Conservation (phyloP, 805 yeast genomes). For the Yamadazyma insecticola region DNA sequence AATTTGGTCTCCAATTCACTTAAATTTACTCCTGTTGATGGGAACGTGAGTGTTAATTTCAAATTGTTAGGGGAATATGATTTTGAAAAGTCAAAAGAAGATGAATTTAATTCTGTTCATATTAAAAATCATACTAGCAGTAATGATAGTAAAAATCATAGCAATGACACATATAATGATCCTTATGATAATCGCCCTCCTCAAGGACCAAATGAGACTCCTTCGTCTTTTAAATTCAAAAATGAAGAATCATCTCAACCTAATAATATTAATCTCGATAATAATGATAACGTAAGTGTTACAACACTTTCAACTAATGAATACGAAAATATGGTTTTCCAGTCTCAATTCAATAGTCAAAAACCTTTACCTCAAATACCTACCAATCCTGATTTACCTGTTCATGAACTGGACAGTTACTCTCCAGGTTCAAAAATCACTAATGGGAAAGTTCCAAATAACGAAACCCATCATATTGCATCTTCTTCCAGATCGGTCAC, state of each 20-base stretch:
- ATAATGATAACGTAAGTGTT: conserved; percentile 23
- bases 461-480: too few relatives aligned
- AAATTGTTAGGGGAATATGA: conserved; percentile 71
- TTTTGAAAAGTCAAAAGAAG: conserved; percentile 36
- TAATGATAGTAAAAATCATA: conserved; percentile 2
- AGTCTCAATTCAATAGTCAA: conserved; percentile 27
- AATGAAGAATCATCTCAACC: neutral
- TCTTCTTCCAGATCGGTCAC: too few relatives aligned
- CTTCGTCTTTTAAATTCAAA: neutral
- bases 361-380: conserved; percentile 16
- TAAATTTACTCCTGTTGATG: conserved; percentile 90
- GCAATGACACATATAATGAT: conserved; percentile 1
- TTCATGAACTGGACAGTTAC: too few relatives aligned
- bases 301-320: conserved; percentile 34
- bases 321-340: conserved; percentile 33
- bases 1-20: conserved; percentile 86
- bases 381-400: neutral
- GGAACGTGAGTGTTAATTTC: conserved; percentile 64
- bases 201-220: neutral
- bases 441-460: too few relatives aligned
- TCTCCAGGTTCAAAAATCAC: too few relatives aligned
- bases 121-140: conserved; percentile 21
- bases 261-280: neutral
- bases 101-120: conserved; percentile 43
- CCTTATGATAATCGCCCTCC: conserved; percentile 3